Percentiles rank a stretch among this genome's conserved stretches.
These are phyloP conservation scores for Exserohilum rostratum DNA, from an alignment of 2,329 filamentous ascomycete genomes.

Conservation along the genomic window DNA sequence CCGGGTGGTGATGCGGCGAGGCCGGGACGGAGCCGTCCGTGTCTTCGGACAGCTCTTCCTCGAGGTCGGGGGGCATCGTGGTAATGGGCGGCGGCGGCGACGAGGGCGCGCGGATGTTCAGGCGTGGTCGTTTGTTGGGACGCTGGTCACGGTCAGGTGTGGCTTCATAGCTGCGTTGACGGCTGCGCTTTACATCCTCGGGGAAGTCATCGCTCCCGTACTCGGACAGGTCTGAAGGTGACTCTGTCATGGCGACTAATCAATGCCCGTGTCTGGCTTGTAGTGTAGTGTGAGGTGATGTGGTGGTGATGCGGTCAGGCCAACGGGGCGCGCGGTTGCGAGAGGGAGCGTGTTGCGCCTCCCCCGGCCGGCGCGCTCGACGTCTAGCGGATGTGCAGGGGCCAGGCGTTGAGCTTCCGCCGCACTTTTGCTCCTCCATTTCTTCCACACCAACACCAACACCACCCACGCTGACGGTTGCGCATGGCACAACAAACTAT, in stretches of 20 bases:
- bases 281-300: neutral
- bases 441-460: neutral
- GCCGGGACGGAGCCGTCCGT: conserved; percentile 78
- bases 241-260: conserved; percentile 52
- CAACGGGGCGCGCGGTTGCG: conserved; percentile 4
- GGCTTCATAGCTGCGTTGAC: conserved; percentile 54
- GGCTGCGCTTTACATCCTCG: conserved; percentile 60
- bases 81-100: conserved; percentile 36
- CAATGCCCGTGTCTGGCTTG: no score
- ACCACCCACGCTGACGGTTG: neutral
- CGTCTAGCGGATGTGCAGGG: conserved; percentile 16
- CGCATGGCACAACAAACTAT: neutral
- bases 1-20: conserved; percentile 52
- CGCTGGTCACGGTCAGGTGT: conserved; percentile 52
- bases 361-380: conserved; percentile 8
- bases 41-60: conserved; percentile 82
- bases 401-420: conserved; percentile 14
- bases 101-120: conserved; percentile 45
- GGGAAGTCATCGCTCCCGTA: conserved; percentile 68
- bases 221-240: conserved; percentile 69
- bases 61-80: conserved; percentile 28
- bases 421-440: conserved; percentile 14
- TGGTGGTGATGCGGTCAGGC: neutral
- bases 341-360: conserved; percentile 13
- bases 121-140: conserved; percentile 47